A percentile compares a stretch with the other conserved stretches of the same genome.
These are phyloP conservation scores for Fraxinus nigra DNA, from an alignment of 305 asterid species.

Conservation along the genomic window DNA sequence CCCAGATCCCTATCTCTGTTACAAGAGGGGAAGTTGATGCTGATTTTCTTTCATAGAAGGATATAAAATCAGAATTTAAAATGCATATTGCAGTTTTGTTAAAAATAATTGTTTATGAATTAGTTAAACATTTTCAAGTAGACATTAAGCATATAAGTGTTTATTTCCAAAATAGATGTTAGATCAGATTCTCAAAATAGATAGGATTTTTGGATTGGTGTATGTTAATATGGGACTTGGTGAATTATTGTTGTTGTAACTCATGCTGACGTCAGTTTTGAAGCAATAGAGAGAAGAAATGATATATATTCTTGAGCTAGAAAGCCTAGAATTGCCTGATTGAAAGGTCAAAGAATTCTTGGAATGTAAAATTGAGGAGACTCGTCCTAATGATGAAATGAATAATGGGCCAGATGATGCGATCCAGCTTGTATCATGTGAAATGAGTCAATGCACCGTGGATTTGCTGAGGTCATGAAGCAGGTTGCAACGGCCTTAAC, in stretches of 20 bases:
- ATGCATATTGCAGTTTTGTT: not conserved
- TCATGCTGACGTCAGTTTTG: constrained; percentile 10
- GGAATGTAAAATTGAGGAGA: not conserved
- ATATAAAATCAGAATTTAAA: not conserved
- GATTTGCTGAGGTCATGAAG: constrained; percentile 3
- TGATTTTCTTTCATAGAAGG: not conserved
- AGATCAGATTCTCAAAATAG: not conserved
- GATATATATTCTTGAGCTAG: not conserved
- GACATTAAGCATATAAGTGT: not conserved
- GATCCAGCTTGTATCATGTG: not conserved
- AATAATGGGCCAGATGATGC: not conserved
- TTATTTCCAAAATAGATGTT: not conserved
- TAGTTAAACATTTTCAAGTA: not conserved
- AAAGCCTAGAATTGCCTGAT: not conserved
- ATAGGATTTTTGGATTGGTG: not conserved
- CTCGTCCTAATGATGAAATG: not conserved
- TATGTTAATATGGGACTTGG: not conserved
- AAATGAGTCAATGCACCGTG: not conserved
- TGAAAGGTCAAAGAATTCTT: not conserved
- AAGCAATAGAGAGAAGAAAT: constrained; percentile 10
- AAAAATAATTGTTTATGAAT: not conserved
- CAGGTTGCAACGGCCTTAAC: not conserved
- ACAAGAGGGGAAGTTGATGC: not conserved
- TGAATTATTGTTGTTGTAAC: not conserved
- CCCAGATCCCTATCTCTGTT: not conserved